Evolutionary conservation across 2,329 filamentous ascomycete genomes (phyloP), one percentile per base, ranked within the genome.

Genomic region (Penicillium sp.): DNA sequence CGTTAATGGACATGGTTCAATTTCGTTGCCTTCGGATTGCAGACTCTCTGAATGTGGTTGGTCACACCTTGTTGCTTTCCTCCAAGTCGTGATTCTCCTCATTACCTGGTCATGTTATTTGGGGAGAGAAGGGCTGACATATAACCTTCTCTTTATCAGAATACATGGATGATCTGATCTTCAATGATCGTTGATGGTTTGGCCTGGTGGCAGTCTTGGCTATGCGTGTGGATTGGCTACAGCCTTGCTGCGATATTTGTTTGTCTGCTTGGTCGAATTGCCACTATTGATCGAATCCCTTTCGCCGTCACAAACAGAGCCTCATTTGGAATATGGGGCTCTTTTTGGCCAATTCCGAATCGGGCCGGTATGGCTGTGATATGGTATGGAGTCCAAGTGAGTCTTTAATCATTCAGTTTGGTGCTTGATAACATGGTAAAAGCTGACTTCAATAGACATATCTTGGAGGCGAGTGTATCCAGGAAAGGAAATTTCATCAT

Each of bases 201-300:
- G 4, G 56, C 57, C 23, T 59, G 51, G 57, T 59, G 57, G 57
- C 57, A 59, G 45, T 56, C 54, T 6, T 59, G 57, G 54, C 47
- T 59, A 18, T 59, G 57, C n/a, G 54, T 59, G 2, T 59, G 54
- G 57, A 56, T 59, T 26, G 57, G 57, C 22, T 59, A 59, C 23
- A 54, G 50, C 6, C 35, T 59, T 18, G 51, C 54, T 7, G 54
- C 57, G 1, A 41, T 56, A 5, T 59, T 56, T 9, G 54, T 59
- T 2, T 56, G 44, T 25, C 14, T 59, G 11, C 44, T 59, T 8
- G 54, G 54, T n/a, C 54, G 51, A 4, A 59, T 59, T 26, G 53
- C 47, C n/a, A 23, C 54, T 1, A 50, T 51, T 29, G 57, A 57
- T 45, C 52, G 52, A 6, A 57, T 57, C 42, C 57, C 55, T 4